Base-by-base conservation (phyloP, 495 filamentous ascomycete genomes). In the Annulohypoxylon nitens region DNA sequence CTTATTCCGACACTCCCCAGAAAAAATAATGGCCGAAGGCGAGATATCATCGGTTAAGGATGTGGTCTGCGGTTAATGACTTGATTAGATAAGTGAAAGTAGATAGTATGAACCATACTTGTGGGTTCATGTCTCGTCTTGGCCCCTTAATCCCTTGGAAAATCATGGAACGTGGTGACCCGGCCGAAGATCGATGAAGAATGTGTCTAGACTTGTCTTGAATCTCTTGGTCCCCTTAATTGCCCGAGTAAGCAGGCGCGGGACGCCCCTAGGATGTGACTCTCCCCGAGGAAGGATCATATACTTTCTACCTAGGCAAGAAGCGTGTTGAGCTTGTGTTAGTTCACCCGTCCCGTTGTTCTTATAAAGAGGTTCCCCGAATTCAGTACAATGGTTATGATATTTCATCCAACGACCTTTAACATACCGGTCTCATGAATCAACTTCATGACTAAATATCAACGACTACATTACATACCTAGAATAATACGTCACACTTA, bases 341-440 rank as follows among this genome's bases (percentile, higher is more conserved):
- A 33, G 2, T 47, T 18, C 37, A n/a, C 16, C 37, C 14, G 37
- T 14, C n/a, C 30, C 3, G 2, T 7, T n/a, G 1, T 37, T 26
- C 58, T 58, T 59, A 59, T 67, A 67, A 48, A 20, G 10, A 18
- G 9, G 43, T 20, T 14, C 18, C 30, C 23, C 39, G 11, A n/a
- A 23, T 30, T 33, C 39, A 14, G 4, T 23, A 61, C 30, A 12
- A 43, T 9, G 25, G 7, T 26, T 33, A n/a, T 12, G 16, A 47
- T 2, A 33, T 14, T 9, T 45, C 1, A n/a, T 4, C 8, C 33
- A 57, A 57, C 30, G 53, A 57, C 30, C 14, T 43, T 55, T 53
- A 55, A 55, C 62, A 65, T 30, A 43, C 18, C 36, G 39, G 8
- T 53, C 9, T 18, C 53, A 48, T 66, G 63, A 68, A 61, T 53